A percentile compares a stretch with the other conserved stretches of the same genome.
phyloP scores from a whole-genome alignment of 1,284 basidiomycete species.

The Heterobasidion irregulare region DNA sequence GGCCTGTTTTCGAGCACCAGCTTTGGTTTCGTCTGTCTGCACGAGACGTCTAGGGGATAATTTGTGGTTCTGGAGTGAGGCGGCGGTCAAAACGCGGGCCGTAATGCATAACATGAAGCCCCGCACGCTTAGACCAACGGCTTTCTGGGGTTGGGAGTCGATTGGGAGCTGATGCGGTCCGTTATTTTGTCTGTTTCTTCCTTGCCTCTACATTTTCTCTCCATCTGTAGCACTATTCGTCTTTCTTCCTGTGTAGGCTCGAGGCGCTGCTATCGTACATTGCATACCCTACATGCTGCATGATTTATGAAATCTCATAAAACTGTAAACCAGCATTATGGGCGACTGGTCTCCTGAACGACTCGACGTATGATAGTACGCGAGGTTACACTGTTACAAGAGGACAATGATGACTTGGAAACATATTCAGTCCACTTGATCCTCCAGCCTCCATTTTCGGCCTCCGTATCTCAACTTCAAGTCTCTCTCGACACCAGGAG shows the following conservation, averaged over 20 bases:
- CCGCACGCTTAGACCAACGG: conserved; percentile 91
- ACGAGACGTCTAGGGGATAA: conserved; percentile 8
- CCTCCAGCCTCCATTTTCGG: background rate
- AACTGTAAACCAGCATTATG: no score
- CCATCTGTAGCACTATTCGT: background rate
- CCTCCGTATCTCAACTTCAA: conserved; percentile 1
- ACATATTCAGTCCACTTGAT: background rate
- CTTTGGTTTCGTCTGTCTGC: conserved; percentile 1
- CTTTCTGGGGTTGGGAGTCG: conserved; percentile 52
- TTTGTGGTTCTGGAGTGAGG: conserved; percentile 10
- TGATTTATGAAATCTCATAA: background rate
- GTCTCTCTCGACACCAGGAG: background rate
- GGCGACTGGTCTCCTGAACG: no score
- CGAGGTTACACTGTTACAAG: no score
- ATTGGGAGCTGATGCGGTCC: conserved; percentile 76
- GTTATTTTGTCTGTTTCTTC: background rate
- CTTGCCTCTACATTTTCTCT: background rate
- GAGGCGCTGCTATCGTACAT: background rate
- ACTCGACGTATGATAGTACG: no score
- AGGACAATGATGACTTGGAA: no score
- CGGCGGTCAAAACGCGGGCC: conserved; percentile 21
- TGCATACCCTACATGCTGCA: background rate
- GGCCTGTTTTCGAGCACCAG: background rate
- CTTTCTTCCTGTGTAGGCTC: background rate
- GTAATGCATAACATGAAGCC: conserved; percentile 83